phyloP scores from a whole-genome alignment of 2,329 filamentous ascomycete genomes.

The Capronia epimyces region DNA sequence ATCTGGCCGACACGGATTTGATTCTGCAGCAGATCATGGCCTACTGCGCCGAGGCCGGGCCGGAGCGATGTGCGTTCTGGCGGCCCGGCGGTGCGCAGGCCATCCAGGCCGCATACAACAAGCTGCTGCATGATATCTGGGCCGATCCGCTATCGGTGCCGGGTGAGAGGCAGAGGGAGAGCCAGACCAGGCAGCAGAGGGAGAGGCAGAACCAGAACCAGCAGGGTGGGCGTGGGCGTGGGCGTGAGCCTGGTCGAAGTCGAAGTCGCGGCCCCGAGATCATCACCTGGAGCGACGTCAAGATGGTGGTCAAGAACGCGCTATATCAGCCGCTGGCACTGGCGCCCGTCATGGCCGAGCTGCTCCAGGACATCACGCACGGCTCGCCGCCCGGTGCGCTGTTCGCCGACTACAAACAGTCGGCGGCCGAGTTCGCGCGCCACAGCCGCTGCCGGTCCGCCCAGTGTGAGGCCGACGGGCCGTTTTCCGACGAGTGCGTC shows the following conservation, averaged over 20 bases:
- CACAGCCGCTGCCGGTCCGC: conserved; percentile 9
- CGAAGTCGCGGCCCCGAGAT: conserved; percentile 32
- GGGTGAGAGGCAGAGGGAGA: too few relatives aligned
- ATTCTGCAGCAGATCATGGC: conserved; percentile 46
- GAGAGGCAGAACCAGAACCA: too few relatives aligned
- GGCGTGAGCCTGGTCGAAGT: too few relatives aligned
- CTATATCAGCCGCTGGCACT: conserved; percentile 13
- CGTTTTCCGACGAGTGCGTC: conserved; percentile 8
- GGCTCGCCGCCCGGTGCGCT: conserved; percentile 10
- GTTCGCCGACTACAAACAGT: conserved; percentile 18
- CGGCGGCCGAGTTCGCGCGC: too few relatives aligned
- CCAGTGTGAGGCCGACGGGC: conserved; percentile 6
- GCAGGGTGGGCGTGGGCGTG: too few relatives aligned
- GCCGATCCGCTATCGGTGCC: conserved; percentile 14
- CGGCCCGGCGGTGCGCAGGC: conserved; percentile 13
- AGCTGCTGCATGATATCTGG: conserved; percentile 18
- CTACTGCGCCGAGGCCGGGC: conserved; percentile 48
- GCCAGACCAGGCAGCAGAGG: too few relatives aligned
- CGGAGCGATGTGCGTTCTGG: conserved; percentile 17
- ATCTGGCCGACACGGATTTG: conserved; percentile 7
- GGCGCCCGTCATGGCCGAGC: conserved; percentile 11
- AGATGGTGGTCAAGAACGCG: conserved; percentile 35
- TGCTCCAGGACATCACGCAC: conserved; percentile 15
- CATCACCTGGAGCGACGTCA: conserved; percentile 47
- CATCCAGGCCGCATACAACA: conserved; percentile 21